A percentile compares a stretch with the other conserved stretches of the same genome.
Evolutionary conservation across 148 eudicot genomes (phyloP).

Genomic region (Spergularia bocconei): DNA sequence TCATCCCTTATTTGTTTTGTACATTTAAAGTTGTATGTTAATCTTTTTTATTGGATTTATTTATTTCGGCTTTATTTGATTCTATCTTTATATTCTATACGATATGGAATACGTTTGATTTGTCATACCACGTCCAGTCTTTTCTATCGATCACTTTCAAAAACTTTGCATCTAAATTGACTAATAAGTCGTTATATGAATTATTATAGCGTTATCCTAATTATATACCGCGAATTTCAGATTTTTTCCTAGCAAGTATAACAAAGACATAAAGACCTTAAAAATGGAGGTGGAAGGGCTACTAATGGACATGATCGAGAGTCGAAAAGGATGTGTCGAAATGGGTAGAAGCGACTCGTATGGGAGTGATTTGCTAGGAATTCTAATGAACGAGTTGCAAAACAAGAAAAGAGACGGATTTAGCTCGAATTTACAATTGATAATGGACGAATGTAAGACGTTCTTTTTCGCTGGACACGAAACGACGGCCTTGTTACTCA

Average conservation of each 20-base stretch:
- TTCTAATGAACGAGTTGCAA: conserved; percentile 66
- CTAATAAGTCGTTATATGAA: neutral
- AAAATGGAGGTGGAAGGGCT: conserved; percentile 71
- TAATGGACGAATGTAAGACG: conserved; percentile 93
- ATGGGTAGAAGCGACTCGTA: conserved; percentile 67
- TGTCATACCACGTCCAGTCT: conserved; percentile 15
- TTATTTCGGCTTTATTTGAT: conserved; percentile 21
- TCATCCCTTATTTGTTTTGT: no score
- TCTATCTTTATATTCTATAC: conserved; percentile 1
- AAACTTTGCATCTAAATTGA: conserved; percentile 21
- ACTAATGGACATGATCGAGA: conserved; percentile 75
- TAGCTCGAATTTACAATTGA: conserved; percentile 58
- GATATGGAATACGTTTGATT: neutral
- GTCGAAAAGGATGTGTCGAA: conserved; percentile 59
- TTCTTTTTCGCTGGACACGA: conserved; percentile 91
- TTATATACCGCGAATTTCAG: conserved; percentile 30
- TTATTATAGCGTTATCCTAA: neutral
- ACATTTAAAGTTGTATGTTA: no score
- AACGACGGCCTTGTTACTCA: conserved; percentile 72
- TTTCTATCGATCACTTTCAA: conserved; percentile 16
- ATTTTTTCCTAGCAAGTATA: conserved; percentile 90
- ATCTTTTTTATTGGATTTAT: neutral
- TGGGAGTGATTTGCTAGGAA: conserved; percentile 79
- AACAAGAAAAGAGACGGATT: conserved; percentile 42
- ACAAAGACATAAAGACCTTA: conserved; percentile 69